Conservation (phyloP, 2,329 filamentous ascomycete species). For the Bipolaris victoriae region DNA sequence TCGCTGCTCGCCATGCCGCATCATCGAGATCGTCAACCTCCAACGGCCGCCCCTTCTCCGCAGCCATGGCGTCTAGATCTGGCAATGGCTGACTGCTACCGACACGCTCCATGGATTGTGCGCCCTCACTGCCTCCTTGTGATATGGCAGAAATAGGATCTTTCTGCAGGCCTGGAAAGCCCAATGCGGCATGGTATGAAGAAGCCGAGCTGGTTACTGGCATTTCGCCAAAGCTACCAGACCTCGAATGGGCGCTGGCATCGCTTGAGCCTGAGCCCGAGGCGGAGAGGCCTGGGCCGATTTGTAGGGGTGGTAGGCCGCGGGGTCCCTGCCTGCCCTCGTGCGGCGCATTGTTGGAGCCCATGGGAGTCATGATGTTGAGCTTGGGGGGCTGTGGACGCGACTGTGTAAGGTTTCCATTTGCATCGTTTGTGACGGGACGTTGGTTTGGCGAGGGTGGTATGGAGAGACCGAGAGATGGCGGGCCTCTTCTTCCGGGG, state of each 20-base stretch:
- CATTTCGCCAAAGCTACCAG: slow-evolving; percentile 83
- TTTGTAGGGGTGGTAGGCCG: slow-evolving; percentile 62
- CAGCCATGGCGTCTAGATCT: slow-evolving; percentile 77
- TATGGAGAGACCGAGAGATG: slow-evolving; percentile 86
- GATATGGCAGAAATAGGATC: slow-evolving; percentile 91
- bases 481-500: slow-evolving; percentile 67
- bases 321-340: slow-evolving; percentile 64
- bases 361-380: slow-evolving; percentile 87
- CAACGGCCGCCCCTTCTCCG: slow-evolving; percentile 80
- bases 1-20: slow-evolving; percentile 92
- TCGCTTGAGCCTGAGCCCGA: slow-evolving; percentile 82
- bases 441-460: slow-evolving; percentile 84
- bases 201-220: slow-evolving; percentile 85
- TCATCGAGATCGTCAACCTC: slow-evolving; percentile 96
- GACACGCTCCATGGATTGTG: slow-evolving; percentile 76
- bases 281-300: slow-evolving; percentile 63
- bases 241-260: slow-evolving; percentile 79
- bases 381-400: slow-evolving; percentile 75
- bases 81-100: slow-evolving; percentile 78
- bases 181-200: slow-evolving; percentile 76
- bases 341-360: slow-evolving; percentile 74
- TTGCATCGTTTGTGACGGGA: slow-evolving; percentile 70
- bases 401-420: slow-evolving; percentile 49
- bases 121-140: slow-evolving; percentile 73
- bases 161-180: slow-evolving; percentile 75